phyloP scores from a whole-genome alignment of 306 rosid genomes.

The Rosa rugosa region DNA sequence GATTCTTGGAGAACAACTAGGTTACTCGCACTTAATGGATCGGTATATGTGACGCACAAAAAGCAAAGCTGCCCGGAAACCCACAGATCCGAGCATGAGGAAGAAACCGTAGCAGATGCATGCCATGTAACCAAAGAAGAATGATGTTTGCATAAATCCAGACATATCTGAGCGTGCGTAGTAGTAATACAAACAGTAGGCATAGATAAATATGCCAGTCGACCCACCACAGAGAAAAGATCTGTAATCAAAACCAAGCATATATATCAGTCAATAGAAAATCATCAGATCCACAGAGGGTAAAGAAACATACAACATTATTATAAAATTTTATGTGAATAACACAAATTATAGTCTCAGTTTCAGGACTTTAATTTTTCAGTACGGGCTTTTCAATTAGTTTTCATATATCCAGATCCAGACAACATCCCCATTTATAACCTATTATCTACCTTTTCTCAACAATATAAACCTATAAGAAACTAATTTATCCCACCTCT shows the following conservation, averaged over 20 bases:
- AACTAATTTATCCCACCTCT: not conserved
- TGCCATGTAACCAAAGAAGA: conserved; percentile 77
- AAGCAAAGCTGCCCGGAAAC: conserved; percentile 64
- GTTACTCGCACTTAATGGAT: conserved; percentile 65
- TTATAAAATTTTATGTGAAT: not conserved
- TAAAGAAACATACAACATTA: not conserved
- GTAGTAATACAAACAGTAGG: conserved; percentile 68
- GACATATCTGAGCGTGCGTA: conserved; percentile 64
- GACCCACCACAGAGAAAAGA: conserved; percentile 71
- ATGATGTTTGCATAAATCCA: conserved; percentile 66
- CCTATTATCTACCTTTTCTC: not conserved
- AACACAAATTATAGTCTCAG: not conserved
- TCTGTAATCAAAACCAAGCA: conserved; percentile 33
- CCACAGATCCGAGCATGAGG: conserved; percentile 72
- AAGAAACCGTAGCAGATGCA: conserved; percentile 72
- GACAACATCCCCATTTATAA: not conserved
- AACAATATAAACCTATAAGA: not conserved
- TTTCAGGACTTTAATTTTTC: not conserved
- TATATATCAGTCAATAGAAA: not conserved
- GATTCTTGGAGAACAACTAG: conserved; percentile 30
- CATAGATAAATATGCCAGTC: conserved; percentile 58
- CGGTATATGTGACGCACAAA: conserved; percentile 69
- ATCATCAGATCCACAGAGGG: not conserved
- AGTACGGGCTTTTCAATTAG: not conserved
- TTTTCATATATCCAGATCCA: not conserved